Conservation (phyloP, 1,284 basidiomycete genomes). For the Ceratobasidium theobromae region DNA sequence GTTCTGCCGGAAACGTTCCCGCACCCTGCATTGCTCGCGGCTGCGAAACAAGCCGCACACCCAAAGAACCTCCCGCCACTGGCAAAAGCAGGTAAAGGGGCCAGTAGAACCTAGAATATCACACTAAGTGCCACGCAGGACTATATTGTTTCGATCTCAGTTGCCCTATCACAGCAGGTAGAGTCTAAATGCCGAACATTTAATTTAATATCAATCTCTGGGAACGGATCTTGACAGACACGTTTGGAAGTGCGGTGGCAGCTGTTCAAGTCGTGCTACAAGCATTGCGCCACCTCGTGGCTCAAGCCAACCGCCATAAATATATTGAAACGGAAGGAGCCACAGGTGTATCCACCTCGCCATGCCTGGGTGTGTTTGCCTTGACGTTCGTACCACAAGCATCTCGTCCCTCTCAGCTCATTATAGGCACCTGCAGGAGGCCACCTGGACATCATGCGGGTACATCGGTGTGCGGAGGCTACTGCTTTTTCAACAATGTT, state of each 20-base stretch:
- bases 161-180: constrained; percentile 44
- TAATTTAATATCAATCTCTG: background rate
- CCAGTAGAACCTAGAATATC: background rate
- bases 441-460: constrained; percentile 48
- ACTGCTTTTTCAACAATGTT: constrained; percentile 46
- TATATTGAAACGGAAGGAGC: background rate
- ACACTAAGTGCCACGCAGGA: constrained; percentile 37
- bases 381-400: constrained; percentile 39
- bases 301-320: background rate
- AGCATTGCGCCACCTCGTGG: constrained; percentile 39
- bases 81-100: constrained; percentile 42
- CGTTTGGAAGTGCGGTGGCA: constrained; percentile 42
- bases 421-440: constrained; percentile 40
- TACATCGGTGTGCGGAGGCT: constrained; percentile 44
- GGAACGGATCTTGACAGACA: constrained; percentile 39
- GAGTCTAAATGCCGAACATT: background rate
- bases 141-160: constrained; percentile 47
- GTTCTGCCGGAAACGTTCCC: constrained; percentile 45
- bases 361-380: constrained; percentile 40
- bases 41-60: background rate
- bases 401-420: background rate
- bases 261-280: constrained; percentile 42
- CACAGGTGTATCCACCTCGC: background rate
- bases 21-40: constrained; percentile 37
- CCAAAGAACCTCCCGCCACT: constrained; percentile 36